Evolutionary conservation across 192 early-diverging fungal genomes (phyloP).

Genomic region (Coemansia sp.): DNA sequence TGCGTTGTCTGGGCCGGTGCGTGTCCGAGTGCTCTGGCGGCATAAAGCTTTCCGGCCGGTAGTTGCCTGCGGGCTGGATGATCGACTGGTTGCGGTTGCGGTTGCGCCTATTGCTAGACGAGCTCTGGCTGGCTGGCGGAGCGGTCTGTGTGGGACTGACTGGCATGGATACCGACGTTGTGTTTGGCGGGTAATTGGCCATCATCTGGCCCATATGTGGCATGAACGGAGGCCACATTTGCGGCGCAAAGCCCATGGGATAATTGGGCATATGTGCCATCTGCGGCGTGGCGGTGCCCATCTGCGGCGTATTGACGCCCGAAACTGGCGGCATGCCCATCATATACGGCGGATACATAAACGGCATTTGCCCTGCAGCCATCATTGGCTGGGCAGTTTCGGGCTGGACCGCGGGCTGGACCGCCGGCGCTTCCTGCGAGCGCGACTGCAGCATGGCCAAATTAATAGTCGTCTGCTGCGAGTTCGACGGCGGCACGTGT

Average conservation of each 20-base stretch:
- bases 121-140: background rate
- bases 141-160: background rate
- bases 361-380: background rate
- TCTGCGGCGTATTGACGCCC: background rate
- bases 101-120: background rate
- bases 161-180: background rate
- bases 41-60: background rate
- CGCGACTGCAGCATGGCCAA: background rate
- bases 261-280: slow-evolving; percentile 2
- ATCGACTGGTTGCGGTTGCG: background rate
- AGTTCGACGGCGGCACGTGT: no score
- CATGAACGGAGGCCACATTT: background rate
- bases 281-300: background rate
- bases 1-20: background rate
- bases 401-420: no score
- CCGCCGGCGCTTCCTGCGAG: no score
- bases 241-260: background rate
- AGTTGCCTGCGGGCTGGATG: background rate
- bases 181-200: slow-evolving; percentile 1
- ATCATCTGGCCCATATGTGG: background rate
- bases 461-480: background rate
- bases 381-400: background rate
- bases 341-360: background rate
- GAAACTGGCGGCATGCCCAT: background rate
- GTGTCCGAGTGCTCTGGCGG: background rate